These are phyloP conservation scores for Cantharellus anzutake DNA, from an alignment of 768 basidiomycete species.

Conservation along the genomic window DNA sequence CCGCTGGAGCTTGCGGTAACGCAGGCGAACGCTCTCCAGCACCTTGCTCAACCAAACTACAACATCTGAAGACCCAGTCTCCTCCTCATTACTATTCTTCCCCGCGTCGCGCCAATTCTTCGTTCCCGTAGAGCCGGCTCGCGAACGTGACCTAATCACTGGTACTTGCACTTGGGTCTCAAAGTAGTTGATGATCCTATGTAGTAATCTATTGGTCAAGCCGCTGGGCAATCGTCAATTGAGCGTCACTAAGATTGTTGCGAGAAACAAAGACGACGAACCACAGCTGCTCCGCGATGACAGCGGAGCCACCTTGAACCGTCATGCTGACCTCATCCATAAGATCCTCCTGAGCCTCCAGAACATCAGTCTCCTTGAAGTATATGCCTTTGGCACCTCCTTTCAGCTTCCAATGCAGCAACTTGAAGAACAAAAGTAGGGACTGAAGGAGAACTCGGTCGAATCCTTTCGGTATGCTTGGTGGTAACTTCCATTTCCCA, in stretches of 20 bases:
- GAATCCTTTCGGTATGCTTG: constrained; percentile 79
- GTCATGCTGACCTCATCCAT: constrained; percentile 84
- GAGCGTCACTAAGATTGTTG: background rate
- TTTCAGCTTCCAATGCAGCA: constrained; percentile 93
- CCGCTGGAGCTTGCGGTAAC: constrained; percentile 86
- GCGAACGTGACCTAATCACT: background rate
- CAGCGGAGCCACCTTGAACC: constrained; percentile 65
- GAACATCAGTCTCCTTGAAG: constrained; percentile 96
- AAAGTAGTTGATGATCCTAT: constrained; percentile 84
- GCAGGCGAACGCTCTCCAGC: constrained; percentile 74
- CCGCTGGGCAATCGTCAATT: constrained; percentile 30
- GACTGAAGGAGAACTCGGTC: constrained; percentile 78
- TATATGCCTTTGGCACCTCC: constrained; percentile 80
- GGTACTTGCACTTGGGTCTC: constrained; percentile 69
- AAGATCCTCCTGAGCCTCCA: constrained; percentile 91
- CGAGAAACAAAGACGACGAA: constrained; percentile 20
- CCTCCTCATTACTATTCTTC: constrained; percentile 27
- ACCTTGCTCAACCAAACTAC: constrained; percentile 73
- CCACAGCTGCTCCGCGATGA: constrained; percentile 95
- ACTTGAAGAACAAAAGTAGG: constrained; percentile 73
- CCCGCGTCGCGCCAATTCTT: background rate
- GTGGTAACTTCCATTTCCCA: constrained; percentile 75
- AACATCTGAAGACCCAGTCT: constrained; percentile 29
- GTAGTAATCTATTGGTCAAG: constrained; percentile 80
- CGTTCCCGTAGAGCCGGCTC: background rate